Evolutionary conservation across 2,329 filamentous ascomycete species (phyloP).

Genomic region (Diplodia intermedia): DNA sequence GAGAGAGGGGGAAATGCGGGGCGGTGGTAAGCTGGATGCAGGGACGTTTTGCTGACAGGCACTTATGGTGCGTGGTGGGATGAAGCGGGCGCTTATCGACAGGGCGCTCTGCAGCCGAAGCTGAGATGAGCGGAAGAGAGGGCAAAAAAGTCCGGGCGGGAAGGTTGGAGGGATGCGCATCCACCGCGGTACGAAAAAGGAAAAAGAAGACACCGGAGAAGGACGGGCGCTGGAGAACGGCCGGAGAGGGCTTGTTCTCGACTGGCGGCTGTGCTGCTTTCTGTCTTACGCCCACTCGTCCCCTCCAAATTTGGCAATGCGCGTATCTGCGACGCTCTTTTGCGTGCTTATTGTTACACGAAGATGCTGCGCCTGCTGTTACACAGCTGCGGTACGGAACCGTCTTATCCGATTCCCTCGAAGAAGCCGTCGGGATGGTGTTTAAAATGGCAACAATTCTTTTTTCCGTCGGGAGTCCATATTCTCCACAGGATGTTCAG

Average conservation of each 20-base stretch:
- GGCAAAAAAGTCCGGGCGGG: not conserved
- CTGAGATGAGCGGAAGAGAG: not conserved
- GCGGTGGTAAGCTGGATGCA: not conserved
- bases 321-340: not conserved
- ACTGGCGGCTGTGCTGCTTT: not conserved
- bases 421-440: not conserved
- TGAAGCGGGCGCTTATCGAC: not conserved
- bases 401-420: not conserved
- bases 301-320: not conserved
- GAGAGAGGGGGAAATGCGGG: not conserved
- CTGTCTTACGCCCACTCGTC: not conserved
- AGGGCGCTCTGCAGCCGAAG: not conserved
- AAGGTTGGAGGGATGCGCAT: not conserved
- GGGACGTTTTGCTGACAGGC: not conserved
- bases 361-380: not conserved
- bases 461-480: too few relatives aligned
- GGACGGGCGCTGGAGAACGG: not conserved
- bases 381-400: not conserved
- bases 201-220: not conserved
- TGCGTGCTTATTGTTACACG: not conserved
- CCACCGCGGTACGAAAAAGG: not conserved
- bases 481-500: not conserved
- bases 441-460: too few relatives aligned
- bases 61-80: not conserved
- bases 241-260: not conserved